Percentiles rank a stretch among this genome's conserved stretches.
Conservation (phyloP, 2,329 filamentous ascomycete species). For the Paracorniculantispora psalliotae region DNA sequence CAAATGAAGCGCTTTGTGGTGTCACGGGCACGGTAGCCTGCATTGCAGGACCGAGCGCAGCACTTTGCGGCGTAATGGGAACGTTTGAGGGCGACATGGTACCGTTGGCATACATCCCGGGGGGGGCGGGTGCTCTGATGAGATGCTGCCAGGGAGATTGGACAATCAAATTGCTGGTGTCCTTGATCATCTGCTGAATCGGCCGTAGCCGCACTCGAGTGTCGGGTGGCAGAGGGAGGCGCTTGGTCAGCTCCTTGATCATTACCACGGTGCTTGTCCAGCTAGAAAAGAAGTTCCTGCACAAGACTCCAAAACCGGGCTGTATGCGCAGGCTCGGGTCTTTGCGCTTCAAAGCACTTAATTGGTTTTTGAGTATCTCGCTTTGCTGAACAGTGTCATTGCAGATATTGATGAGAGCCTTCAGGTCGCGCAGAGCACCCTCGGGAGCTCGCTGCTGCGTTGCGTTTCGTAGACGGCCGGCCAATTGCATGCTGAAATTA, state of each 20-base stretch:
- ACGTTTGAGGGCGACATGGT: slow-evolving; percentile 6
- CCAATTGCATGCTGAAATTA: slow-evolving; percentile 61
- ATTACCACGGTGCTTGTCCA: slow-evolving; percentile 62
- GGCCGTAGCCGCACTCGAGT: slow-evolving; percentile 71
- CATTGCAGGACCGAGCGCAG: slow-evolving; percentile 81
- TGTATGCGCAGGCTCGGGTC: slow-evolving; percentile 70
- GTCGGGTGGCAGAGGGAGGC: slow-evolving; percentile 55
- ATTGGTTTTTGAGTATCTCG: slow-evolving; percentile 63
- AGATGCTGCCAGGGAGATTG: slow-evolving; percentile 53
- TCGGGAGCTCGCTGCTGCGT: slow-evolving; percentile 56
- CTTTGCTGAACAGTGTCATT: slow-evolving; percentile 66
- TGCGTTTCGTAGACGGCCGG: slow-evolving; percentile 57
- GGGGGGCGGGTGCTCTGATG: slow-evolving; percentile 20
- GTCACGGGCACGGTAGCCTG: slow-evolving; percentile 82
- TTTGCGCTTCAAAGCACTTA: slow-evolving; percentile 78
- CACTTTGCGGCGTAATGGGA: slow-evolving; percentile 84
- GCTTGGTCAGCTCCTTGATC: slow-evolving; percentile 52
- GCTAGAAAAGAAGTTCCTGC: slow-evolving; percentile 66
- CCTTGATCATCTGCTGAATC: slow-evolving; percentile 76
- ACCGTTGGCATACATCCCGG: slow-evolving; percentile 18
- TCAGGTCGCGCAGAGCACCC: slow-evolving; percentile 61
- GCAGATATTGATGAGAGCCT: slow-evolving; percentile 65
- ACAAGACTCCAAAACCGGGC: slow-evolving; percentile 60
- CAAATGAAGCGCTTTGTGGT: slow-evolving; percentile 54
- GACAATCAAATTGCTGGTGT: slow-evolving; percentile 68